Conservation (phyloP, 352 stramenopile genomes). For the Phytophthora fragariae region DNA sequence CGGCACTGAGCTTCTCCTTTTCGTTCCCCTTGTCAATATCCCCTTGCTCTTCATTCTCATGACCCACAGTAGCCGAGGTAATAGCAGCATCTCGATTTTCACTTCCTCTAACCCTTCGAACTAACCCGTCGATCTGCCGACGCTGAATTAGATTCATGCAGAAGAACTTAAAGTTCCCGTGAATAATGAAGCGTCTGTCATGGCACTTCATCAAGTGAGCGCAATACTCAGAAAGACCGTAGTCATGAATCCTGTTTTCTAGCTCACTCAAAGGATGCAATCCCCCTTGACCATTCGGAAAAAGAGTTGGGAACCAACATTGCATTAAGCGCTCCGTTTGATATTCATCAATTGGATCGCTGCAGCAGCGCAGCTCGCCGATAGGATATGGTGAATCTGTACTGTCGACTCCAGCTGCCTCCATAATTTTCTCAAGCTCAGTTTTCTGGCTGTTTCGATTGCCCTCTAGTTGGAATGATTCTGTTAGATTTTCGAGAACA, state of each 20-base stretch:
- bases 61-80: background rate
- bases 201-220: background rate
- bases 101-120: background rate
- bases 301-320: background rate
- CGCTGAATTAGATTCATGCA: too few relatives aligned
- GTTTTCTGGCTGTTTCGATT: too few relatives aligned
- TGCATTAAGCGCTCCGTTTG: background rate
- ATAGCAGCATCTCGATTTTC: background rate
- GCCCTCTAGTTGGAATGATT: too few relatives aligned
- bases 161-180: too few relatives aligned
- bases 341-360: background rate
- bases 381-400: background rate
- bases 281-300: background rate
- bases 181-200: too few relatives aligned
- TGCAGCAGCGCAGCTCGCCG: background rate
- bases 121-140: background rate
- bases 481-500: too few relatives aligned
- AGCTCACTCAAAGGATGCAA: background rate
- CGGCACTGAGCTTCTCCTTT: background rate
- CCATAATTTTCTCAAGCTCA: too few relatives aligned
- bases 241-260: background rate
- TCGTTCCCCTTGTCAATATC: background rate
- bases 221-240: background rate
- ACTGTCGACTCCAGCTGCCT: background rate
- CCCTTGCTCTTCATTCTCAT: background rate